Conservation (phyloP, 2,329 filamentous ascomycete genomes). For the Paracamarosporium sp. region DNA sequence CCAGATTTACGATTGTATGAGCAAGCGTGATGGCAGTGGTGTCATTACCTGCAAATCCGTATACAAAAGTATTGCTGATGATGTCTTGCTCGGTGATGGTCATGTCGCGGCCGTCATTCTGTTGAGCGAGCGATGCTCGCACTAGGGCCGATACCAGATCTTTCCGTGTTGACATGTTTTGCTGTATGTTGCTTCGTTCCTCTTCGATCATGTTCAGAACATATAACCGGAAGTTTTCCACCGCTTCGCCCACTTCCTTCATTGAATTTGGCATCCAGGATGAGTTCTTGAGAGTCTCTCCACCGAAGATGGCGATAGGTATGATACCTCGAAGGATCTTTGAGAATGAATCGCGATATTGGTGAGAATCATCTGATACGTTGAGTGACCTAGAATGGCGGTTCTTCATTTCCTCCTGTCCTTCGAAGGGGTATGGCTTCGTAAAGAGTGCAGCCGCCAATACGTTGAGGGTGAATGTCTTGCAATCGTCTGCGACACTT, state of each 20-base stretch:
- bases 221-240: slow-evolving; percentile 16
- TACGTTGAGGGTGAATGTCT: slow-evolving; percentile 22
- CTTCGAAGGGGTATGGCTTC: slow-evolving; percentile 19
- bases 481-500: slow-evolving; percentile 13
- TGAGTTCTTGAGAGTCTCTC: slow-evolving; percentile 8
- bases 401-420: slow-evolving; percentile 1
- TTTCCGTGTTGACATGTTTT: neutral
- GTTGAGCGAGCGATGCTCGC: slow-evolving; percentile 18
- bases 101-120: slow-evolving; percentile 46
- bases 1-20: slow-evolving; percentile 51
- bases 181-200: neutral
- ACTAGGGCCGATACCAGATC: slow-evolving; percentile 15
- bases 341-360: slow-evolving; percentile 16
- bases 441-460: slow-evolving; percentile 18
- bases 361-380: slow-evolving; percentile 4
- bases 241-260: slow-evolving; percentile 13
- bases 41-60: slow-evolving; percentile 60
- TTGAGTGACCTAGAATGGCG: neutral
- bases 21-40: slow-evolving; percentile 55
- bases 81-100: slow-evolving; percentile 18
- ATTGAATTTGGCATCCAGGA: slow-evolving; percentile 18
- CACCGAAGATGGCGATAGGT: slow-evolving; percentile 19
- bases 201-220: slow-evolving; percentile 11
- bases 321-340: slow-evolving; percentile 16
- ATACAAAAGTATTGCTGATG: slow-evolving; percentile 55